Base-by-base conservation (phyloP, 2,329 filamentous ascomycete species). In the Botrytis cinerea region DNA sequence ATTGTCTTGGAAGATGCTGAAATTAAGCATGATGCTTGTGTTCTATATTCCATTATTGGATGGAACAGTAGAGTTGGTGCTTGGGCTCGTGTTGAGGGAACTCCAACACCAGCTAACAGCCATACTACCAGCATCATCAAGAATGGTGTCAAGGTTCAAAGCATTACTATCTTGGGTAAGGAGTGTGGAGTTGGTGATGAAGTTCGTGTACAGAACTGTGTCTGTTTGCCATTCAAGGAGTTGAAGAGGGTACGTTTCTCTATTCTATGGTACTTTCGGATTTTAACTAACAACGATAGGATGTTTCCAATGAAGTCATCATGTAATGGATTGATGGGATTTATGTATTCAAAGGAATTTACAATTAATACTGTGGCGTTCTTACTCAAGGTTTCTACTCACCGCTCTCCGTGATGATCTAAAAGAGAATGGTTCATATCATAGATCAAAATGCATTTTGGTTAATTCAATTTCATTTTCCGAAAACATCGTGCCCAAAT, bases 71-170 rank as follows among this genome's bases (percentile, higher is more conserved):
- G 94, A 76, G 91, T 99, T 25, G 96, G 96, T 75, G 94, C 95
- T n/a, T 99, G 96, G 96, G 95, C 96, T 70, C 92, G 96, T 82
- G 95, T 99, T 40, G 96, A 99, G 84, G 96, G 96, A 72, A 97
- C 94, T 0, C 95, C 95, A 1, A 97, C 93, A 25, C 92, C 95
- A 0, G 90, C 93, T 72, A 91, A 88, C 70, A 97, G 92, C 85
- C 95, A 98, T 85, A 93, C 90, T 71, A 98, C 95, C 22, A 97
- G 92, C 84, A 94, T 98, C 80, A 88, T 98, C 83, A 98, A 98
- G 89, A 97, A 98, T 80, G 96, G 96, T 70, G 91, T 98, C 83
- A 98, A 98, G 87, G 96, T 99, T 70, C 96, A 98, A 87, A 97
- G 94, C 83, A 96, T 98, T 81, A 98, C 95, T 64, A 99, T 98